Percentiles rank a stretch among this genome's conserved stretches.
Conservation (phyloP, 805 yeast species). For the Kodamaea kaohsiungensis region DNA sequence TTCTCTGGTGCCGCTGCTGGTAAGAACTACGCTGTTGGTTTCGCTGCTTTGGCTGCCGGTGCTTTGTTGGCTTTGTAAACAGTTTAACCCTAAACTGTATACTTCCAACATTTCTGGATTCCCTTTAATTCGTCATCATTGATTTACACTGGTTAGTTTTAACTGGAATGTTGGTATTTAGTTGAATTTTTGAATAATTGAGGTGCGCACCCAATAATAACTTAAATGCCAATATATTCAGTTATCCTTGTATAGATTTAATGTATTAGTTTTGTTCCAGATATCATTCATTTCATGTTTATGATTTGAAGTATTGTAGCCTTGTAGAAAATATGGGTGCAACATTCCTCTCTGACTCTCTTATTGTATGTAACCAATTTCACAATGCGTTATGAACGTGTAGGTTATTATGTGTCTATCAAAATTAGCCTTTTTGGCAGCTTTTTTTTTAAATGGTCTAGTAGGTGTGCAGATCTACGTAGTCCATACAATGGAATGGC, state of each 20-base stretch:
- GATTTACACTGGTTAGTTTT: constrained; percentile 1
- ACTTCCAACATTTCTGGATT: constrained; percentile 2
- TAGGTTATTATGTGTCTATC: no score
- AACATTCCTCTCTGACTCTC: neutral
- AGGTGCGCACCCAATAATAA: constrained; percentile 12
- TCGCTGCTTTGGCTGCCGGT: constrained; percentile 23
- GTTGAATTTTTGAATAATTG: constrained; percentile 8
- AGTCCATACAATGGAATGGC: no score
- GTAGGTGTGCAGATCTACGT: no score
- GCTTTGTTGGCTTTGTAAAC: constrained; percentile 33
- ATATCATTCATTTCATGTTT: neutral
- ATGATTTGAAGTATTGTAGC: neutral
- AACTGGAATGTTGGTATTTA: neutral
- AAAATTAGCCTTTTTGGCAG: no score
- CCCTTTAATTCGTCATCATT: neutral
- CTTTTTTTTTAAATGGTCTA: no score
- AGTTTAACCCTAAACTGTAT: neutral
- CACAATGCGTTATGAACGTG: no score
- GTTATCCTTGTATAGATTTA: neutral
- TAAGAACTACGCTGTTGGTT: constrained; percentile 17
- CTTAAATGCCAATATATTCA: neutral
- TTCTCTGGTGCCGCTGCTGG: constrained; percentile 28
- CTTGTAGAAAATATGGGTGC: neutral
- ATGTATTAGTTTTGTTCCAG: neutral
- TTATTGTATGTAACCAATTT: no score